Evolutionary conservation across 257 asterid species (phyloP), one percentile per base, ranked within the genome.

Genomic region (Nicotiana otophora): DNA sequence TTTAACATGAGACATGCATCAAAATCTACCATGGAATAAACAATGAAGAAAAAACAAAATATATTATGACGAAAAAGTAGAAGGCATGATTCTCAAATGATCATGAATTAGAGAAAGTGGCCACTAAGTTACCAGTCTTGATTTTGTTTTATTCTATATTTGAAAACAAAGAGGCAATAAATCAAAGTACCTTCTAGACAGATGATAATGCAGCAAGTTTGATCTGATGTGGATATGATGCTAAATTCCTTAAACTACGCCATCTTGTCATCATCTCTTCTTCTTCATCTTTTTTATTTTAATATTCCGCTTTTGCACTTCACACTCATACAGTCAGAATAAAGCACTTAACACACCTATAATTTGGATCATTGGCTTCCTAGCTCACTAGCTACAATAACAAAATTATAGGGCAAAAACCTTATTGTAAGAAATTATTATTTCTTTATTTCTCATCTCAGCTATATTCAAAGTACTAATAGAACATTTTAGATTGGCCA

Each of bases 191-290:
- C 48, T 1, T 72, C 1, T 23, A 15, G 80, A 74, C 63, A 74
- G 63, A 74, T 26, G 10, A 51, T 74, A 74, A 74, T 51, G 80
- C 80, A 48, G 80, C 63, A 28, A 51, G 63, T 74, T 74, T 74
- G 20, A 74, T 74, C 80, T 51, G 80, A 74, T 15, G 62, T 74
- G 80, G 80, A 74, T 62, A 74, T 74, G 42, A 74, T 62, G 16
- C 80, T 72, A 74, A 14, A 51, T 74, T 74, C 80, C 80, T 74
- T 74, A 48, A 74, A 48, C 80, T 48, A 4, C 80, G 42, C 80
- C 62, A 74, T n/a, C 62, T 74, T 48, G 60, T 48, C 61, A 26
- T 74, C 11, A 48, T 74, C 12, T 74, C 9, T 1, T 74, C 12
- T 74, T 26, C 9, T 16, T 7, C 15, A 26, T 23, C 26, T 19